phyloP scores from a whole-genome alignment of 2,329 filamentous ascomycete species.

The Fusarium agapanthi region DNA sequence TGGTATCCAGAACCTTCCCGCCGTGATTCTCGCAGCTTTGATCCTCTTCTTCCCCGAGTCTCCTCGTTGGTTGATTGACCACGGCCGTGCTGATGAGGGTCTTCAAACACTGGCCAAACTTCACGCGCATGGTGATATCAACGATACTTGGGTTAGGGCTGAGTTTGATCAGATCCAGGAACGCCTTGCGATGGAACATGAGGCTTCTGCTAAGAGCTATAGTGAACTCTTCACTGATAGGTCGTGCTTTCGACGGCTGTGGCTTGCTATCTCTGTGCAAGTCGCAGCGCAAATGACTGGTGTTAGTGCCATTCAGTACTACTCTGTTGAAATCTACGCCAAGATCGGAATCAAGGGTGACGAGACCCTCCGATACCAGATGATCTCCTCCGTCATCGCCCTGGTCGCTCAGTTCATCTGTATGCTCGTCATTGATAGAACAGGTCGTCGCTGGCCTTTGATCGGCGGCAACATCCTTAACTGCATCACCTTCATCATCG shows the following conservation, averaged over 20 bases:
- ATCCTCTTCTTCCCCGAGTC: conserved; percentile 37
- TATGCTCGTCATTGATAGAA: conserved; percentile 72
- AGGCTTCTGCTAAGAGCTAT: conserved; percentile 72
- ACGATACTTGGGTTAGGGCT: conserved; percentile 74
- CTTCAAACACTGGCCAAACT: conserved; percentile 72
- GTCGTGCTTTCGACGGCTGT: conserved; percentile 74
- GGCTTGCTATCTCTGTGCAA: conserved; percentile 73
- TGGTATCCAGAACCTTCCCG: conserved; percentile 26
- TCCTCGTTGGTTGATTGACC: conserved; percentile 65
- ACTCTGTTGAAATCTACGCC: conserved; percentile 63
- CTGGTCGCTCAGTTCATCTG: conserved; percentile 52
- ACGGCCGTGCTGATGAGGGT: conserved; percentile 69
- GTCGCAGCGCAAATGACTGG: conserved; percentile 80
- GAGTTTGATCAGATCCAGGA: conserved; percentile 77
- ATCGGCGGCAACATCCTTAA: conserved; percentile 77
- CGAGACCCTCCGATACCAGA: conserved; percentile 76
- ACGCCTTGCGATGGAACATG: conserved; percentile 70
- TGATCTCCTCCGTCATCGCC: conserved; percentile 72
- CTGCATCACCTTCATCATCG: conserved; percentile 59
- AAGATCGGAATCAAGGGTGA: conserved; percentile 60
- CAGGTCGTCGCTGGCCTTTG: conserved; percentile 75
- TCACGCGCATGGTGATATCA: conserved; percentile 71
- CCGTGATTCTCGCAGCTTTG: conserved; percentile 24
- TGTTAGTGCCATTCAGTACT: conserved; percentile 78
- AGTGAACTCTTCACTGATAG: conserved; percentile 67